Percentiles rank a stretch among this genome's conserved stretches.
phyloP scores from a whole-genome alignment of 192 early-diverging fungal species.

The Coemansia sp. region DNA sequence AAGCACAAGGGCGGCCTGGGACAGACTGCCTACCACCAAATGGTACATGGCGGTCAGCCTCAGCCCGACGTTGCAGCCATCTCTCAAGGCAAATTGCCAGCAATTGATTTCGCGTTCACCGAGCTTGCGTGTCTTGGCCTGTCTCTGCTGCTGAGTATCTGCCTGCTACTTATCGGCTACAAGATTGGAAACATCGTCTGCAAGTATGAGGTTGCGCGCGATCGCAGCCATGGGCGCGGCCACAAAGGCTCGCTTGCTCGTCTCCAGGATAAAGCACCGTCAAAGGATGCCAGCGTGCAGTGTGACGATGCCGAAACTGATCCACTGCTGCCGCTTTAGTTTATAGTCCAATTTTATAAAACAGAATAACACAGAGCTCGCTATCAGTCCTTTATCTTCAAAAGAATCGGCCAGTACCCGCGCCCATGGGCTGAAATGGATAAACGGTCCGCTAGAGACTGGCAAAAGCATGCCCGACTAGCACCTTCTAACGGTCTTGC shows the following conservation, averaged over 20 bases:
- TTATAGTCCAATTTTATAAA: no score
- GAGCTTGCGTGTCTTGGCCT: conserved; percentile 22
- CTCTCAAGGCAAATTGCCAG: background rate
- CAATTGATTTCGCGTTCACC: conserved; percentile 11
- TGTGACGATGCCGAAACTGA: background rate
- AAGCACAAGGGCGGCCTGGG: background rate
- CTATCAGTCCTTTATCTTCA: no score
- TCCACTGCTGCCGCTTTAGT: conserved; percentile 1
- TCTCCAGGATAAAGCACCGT: background rate
- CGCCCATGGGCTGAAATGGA: no score
- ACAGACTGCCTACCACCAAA: background rate
- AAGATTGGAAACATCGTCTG: conserved; percentile 33
- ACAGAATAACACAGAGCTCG: no score
- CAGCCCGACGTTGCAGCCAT: background rate
- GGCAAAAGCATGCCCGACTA: no score
- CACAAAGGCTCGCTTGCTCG: conserved; percentile 7
- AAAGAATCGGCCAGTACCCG: no score
- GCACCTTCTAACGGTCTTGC: no score
- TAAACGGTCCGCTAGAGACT: no score
- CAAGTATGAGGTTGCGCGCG: conserved; percentile 18
- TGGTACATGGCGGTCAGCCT: background rate
- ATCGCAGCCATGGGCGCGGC: conserved; percentile 2
- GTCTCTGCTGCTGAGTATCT: conserved; percentile 25
- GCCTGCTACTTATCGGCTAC: conserved; percentile 33
- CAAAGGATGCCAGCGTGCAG: background rate